Base-by-base conservation (phyloP, 495 filamentous ascomycete genomes). In the Bombardia bombarda region DNA sequence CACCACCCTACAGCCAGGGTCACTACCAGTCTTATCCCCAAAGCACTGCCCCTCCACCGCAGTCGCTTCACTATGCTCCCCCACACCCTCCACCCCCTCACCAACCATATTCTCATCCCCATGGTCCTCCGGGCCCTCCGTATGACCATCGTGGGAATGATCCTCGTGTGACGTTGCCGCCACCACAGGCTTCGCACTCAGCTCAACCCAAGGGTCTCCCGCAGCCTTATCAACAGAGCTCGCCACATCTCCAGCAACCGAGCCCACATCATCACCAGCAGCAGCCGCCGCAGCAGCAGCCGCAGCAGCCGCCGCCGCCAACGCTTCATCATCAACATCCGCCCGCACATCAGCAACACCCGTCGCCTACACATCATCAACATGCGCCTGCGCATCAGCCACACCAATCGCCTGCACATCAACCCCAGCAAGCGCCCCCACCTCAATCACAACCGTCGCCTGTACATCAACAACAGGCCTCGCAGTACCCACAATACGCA, bases 1-100 rank as follows among this genome's bases (percentile, higher is more conserved):
- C 68, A 16, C 68, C 68, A 18, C 64, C 65, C 4, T 70, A 61
- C 37, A 38, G 35, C 35, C 60, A 64, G 26, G 45, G 38, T 28
- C 55, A 64, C 20, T 59, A 51, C 51, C 55, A 45, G n/a, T 19
- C 32, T 9, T 33, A 39, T 32, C 12, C 35, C 12, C 42, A 43
- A 12, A 23, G 38, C 1, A 26, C 47, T 2, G 44, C 50, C 34
- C 58, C 55, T 23, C 50, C 47, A 2, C 53, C 45, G 7, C 38
- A 46, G 1, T 41, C 42, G 2, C 38, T 38, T 10, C 42, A 42
- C 17, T 17, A 52, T 16, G 10, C 32, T 16, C 14, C 32, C 17
- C 9, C 36, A 14, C 47, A 18, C 45, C 46, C 38, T 22, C 43
- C 42, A 41, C 7, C 30, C 50, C 40, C 12, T n/a, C 17, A 4